Evolutionary conservation across 352 stramenopile genomes (phyloP), one percentile per base, ranked within the genome.

Genomic region (Phytopythium kandeliae): DNA sequence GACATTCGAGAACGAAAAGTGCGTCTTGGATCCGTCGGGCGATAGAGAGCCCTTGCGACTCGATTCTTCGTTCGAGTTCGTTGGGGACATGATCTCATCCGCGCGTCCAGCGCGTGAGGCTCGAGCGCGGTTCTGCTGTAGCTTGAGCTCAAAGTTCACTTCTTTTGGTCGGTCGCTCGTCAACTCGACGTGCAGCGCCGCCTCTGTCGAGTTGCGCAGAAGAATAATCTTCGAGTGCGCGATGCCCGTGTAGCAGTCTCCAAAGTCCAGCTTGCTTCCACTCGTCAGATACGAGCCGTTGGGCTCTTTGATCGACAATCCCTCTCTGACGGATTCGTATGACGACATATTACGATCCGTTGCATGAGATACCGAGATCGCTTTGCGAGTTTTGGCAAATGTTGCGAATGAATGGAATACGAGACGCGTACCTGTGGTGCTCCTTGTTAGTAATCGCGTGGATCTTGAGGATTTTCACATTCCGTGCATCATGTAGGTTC

Each of bases 391-490:
- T n/a, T n/a, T n/a, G n/a, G n/a, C 19, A 22, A 41, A 37, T 15
- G 19, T 35, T 9, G 47, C 1, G 12, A 35, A 31, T n/a, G 12
- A 46, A 7, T 19, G 12, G 30, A 16, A 12, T 51, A n/a, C 16
- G 34, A 26, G 21, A 21, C 28, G 38, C 25, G 48, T 58, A 94
- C 84, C 84, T 72, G 58, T 95, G 85, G 34, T 94, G 85, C 44
- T 95, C 85, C 55, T 93, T 89, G 66, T 90, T 92, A 21, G 84
- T 90, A 19, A 93, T 83, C 7, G 83, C 78, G 54, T 95, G 85
- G 17, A 95, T 88, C 41, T 73, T 85, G 5, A 95, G 62, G n/a
- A 75, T 89, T 41, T 94, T 95, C 4, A 92, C 71, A 49, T 95
- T 95, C 37, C 83, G 64, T 5, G 79, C 75, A 47, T 95, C 82